These are phyloP conservation scores for fission yeast (Schizosaccharomyces pombe) DNA, from an alignment of 805 yeast genomes.

Conservation along the genomic window DNA sequence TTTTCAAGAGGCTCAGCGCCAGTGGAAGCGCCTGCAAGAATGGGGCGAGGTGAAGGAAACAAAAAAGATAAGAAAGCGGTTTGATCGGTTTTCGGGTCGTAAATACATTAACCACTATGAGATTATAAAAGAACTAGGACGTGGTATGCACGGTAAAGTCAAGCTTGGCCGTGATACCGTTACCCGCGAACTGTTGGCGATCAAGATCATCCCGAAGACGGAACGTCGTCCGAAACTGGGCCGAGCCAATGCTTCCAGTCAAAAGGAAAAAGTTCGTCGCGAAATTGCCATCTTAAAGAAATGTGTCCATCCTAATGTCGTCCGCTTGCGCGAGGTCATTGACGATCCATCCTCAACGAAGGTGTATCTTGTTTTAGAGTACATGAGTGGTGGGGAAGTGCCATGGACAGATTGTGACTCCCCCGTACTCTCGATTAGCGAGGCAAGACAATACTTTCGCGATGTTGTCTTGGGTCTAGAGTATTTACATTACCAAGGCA, in stretches of 20 bases:
- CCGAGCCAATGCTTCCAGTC: constrained; percentile 20
- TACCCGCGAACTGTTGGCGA: constrained; percentile 44
- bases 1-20: not conserved
- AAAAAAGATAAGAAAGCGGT: constrained; percentile 51
- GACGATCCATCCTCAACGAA: constrained; percentile 69
- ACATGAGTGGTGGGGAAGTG: constrained; percentile 73
- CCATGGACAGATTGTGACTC: constrained; percentile 35
- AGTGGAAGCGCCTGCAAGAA: constrained; percentile 2
- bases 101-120: constrained; percentile 77
- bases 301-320: constrained; percentile 83
- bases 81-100: constrained; percentile 65
- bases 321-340: constrained; percentile 58
- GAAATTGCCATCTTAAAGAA: constrained; percentile 88
- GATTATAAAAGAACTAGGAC: constrained; percentile 63
- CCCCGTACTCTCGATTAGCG: constrained; percentile 44
- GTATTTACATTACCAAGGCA: constrained; percentile 71
- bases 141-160: constrained; percentile 98
- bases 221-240: constrained; percentile 29
- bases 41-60: constrained; percentile 48
- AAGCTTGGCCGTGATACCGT: constrained; percentile 39
- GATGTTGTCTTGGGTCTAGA: constrained; percentile 76
- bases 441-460: constrained; percentile 49
- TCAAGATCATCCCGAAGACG: constrained; percentile 69
- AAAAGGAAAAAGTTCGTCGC: constrained; percentile 54
- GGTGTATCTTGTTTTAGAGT: constrained; percentile 75